Evolutionary conservation across 2,329 filamentous ascomycete genomes (phyloP).

Genomic region (Teratosphaeria epicoccoides): DNA sequence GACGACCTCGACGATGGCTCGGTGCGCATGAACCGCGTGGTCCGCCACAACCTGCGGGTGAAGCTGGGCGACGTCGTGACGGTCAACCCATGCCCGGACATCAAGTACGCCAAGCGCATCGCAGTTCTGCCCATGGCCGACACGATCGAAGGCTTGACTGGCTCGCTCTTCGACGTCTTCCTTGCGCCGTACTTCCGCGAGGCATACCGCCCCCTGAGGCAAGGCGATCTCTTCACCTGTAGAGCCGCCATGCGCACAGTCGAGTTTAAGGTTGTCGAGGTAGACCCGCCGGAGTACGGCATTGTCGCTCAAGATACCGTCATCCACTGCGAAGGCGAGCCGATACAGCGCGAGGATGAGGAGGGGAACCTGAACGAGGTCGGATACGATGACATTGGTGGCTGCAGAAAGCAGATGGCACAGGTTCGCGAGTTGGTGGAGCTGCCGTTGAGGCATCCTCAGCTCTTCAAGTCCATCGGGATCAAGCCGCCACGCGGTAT

Average conservation of each 20-base stretch:
- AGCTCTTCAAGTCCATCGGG: constrained; percentile 99
- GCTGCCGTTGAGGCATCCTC: constrained; percentile 88
- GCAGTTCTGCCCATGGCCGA: constrained; percentile 96
- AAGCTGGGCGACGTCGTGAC: constrained; percentile 98
- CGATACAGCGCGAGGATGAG: constrained; percentile 95
- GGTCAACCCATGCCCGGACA: constrained; percentile 94
- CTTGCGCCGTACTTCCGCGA: constrained; percentile 99
- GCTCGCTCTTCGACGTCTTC: constrained; percentile 97
- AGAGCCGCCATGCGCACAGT: constrained; percentile 98
- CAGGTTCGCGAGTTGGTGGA: constrained; percentile 99
- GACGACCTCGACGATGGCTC: constrained; percentile 97
- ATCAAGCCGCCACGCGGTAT: constrained; percentile 99
- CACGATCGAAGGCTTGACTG: constrained; percentile 93
- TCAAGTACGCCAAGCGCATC: constrained; percentile 99
- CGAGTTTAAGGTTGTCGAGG: constrained; percentile 98
- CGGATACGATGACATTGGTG: constrained; percentile 97
- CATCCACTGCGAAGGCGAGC: constrained; percentile 96
- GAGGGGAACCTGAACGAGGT: constrained; percentile 99
- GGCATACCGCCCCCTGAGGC: constrained; percentile 91
- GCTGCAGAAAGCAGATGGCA: constrained; percentile 99
- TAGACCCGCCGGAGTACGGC: constrained; percentile 95
- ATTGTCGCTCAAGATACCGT: constrained; percentile 98
- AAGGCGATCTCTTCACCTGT: constrained; percentile 95
- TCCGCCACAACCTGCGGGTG: constrained; percentile 94
- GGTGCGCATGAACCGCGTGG: constrained; percentile 94